Conservation (phyloP, 148 eudicot species). For the Chenopodium berlandieri region DNA sequence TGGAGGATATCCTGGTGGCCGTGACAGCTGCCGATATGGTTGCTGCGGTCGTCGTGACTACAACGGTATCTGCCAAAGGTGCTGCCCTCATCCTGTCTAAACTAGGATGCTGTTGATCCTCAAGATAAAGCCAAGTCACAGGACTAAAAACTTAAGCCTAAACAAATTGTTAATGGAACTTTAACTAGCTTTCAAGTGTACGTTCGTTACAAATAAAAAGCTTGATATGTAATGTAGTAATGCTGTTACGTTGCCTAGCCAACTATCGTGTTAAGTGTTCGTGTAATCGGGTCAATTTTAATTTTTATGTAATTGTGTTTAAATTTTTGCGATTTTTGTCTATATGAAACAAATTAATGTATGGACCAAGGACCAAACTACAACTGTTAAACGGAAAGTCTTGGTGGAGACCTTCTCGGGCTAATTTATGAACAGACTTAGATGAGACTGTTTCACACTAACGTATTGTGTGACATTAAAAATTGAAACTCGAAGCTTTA, state of each 20-base stretch:
- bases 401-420: too few species aligned
- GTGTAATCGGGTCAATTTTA: too few species aligned
- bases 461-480: too few species aligned
- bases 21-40: constrained; percentile 11
- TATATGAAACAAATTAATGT: too few species aligned
- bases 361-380: too few species aligned
- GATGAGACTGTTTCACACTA: too few species aligned
- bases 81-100: constrained; percentile 5
- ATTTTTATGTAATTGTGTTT: too few species aligned
- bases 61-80: constrained; percentile 10
- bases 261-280: too few species aligned
- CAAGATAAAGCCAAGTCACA: neutral
- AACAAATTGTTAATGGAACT: neutral
- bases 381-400: too few species aligned
- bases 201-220: neutral
- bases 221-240: neutral
- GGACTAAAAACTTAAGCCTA: neutral
- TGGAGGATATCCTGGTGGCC: constrained; percentile 7
- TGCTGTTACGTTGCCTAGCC: neutral
- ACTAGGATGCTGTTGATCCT: neutral
- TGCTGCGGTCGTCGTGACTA: constrained; percentile 12
- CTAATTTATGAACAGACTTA: too few species aligned
- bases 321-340: too few species aligned
- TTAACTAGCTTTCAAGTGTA: neutral
- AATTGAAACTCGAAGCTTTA: too few species aligned